Evolutionary conservation across 108 stramenopile genomes (phyloP), one percentile per base, ranked within the genome.

Genomic region (Discostella stelligeroides): DNA sequence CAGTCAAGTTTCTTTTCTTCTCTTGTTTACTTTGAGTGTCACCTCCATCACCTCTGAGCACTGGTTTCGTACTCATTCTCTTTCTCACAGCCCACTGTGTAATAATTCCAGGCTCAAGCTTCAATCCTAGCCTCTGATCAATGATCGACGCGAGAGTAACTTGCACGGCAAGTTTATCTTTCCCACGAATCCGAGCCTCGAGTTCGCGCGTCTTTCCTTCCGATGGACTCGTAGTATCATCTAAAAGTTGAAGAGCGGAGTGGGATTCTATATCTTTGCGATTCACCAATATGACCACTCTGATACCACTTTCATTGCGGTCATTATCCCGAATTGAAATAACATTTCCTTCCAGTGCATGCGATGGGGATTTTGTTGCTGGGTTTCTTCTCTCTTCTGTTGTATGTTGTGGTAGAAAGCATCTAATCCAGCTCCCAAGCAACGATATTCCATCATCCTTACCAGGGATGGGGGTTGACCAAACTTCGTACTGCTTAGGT

Each of bases 71-170:
- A 11, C 68, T 60, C 28, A 87, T 72, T 1, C 83, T 84, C 55
- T 84, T 86, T 18, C 84, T 79, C 2, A 90, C 72, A 21, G 77
- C 85, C 89, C 89, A 90, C 59, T 74, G 82, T n/a, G 74, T 64
- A 15, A 68, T 49, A 30, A 60, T 17, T 13, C 25, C 48, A 14
- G 25, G 48, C 34, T 78, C 56, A 25, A 62, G 27, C 28, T 72
- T 58, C 17, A 28, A 66, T 39, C 69, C 64, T 23, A 55, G 61
- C 23, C 59, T 39, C 51, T 46, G 40, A 48, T 74, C 75, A 45
- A 72, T 70, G 24, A 68, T 54, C 39, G 82, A 68, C 23, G 58
- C 73, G 23, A 86, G 48, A 50, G 21, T 17, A 20, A 87, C 60
- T 28, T 61, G 70, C 0, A 87, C 81, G 47, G 73, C 72, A 7